Evolutionary conservation across 164 flowering plant species (phyloP).

Genomic region (Piper longum): DNA sequence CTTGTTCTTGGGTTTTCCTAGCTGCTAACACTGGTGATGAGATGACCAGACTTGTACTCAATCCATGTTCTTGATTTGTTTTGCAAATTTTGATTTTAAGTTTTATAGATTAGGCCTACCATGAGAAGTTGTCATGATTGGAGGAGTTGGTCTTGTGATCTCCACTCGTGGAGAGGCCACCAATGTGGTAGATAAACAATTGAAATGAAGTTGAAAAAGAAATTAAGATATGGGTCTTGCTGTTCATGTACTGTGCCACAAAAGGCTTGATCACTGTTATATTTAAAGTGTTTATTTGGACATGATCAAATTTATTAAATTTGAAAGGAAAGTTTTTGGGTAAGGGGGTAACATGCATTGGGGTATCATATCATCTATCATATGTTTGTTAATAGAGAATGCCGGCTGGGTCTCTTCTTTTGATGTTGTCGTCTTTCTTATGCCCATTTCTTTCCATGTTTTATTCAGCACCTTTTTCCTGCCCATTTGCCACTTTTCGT

Average conservation of each 20-base stretch:
- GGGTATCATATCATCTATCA: neutral
- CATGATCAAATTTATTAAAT: too few relatives aligned
- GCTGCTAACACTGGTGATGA: neutral
- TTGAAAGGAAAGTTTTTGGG: neutral
- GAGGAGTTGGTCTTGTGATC: neutral
- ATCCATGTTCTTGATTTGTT: neutral
- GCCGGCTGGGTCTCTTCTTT: neutral
- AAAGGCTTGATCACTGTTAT: too few relatives aligned
- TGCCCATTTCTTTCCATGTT: neutral
- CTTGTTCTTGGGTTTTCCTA: neutral
- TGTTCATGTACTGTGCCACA: too few relatives aligned
- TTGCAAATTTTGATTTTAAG: too few relatives aligned
- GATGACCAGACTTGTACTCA: neutral
- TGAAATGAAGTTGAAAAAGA: too few relatives aligned
- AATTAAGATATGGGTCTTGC: too few relatives aligned
- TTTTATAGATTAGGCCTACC: neutral
- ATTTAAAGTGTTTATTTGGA: neutral
- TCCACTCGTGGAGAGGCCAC: too few relatives aligned
- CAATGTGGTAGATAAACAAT: too few relatives aligned
- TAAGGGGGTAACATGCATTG: neutral
- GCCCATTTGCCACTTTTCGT: neutral
- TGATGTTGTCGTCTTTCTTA: neutral
- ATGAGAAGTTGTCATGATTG: neutral
- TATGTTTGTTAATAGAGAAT: neutral
- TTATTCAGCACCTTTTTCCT: neutral